Base-by-base conservation (phyloP, 139 green algal species). In the Picochlorum sp. region DNA sequence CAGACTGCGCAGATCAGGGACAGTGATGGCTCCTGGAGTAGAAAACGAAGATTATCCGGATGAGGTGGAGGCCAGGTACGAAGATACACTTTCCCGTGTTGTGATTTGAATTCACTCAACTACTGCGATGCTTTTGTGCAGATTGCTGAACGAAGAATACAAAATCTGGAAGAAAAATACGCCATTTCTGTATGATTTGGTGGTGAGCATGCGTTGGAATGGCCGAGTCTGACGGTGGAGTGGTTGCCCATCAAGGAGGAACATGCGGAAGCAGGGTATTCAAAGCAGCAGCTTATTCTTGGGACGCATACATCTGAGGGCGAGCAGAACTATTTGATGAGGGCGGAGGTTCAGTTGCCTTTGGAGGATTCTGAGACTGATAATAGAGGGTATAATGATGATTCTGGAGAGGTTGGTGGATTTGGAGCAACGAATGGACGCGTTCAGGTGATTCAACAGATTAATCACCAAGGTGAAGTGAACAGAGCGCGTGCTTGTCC, bases 81-180 rank as follows among this genome's bases (percentile, higher is more conserved):
- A 7, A 8, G 45, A 8, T 18, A 51, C 6, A 18, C 3, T 16
- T 51, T 51, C 57, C 9, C 28, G 4, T 30, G 28, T 30, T 30
- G 28, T 30, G 28, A 30, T 30, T 30, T 30, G 28, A 30, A 30
- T 30, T 30, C 28, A 30, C 28, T 30, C 28, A 30, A 4, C 3
- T 7, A 30, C 28, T 30, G 28, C 34, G 34, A 13, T 11, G 5
- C 28, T 4, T 26, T 1, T 14, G 2, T 45, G 45, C 51, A 75
- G 83, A 3, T 69, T 99, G 14, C 82, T 98, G 23, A 98, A 98
- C 49, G 94, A 99, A 75, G 94, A 99, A 74, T 99, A 98, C 78
- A 99, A 99, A 71, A 95, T 98, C 16, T 99, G 94, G 94, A 99
- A 99, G 83, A 98, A 98, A 72, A 99, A 99, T 79, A 96, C 91